Base-by-base conservation (phyloP, 192 early-diverging fungal species). In the Linnemannia exigua region DNA sequence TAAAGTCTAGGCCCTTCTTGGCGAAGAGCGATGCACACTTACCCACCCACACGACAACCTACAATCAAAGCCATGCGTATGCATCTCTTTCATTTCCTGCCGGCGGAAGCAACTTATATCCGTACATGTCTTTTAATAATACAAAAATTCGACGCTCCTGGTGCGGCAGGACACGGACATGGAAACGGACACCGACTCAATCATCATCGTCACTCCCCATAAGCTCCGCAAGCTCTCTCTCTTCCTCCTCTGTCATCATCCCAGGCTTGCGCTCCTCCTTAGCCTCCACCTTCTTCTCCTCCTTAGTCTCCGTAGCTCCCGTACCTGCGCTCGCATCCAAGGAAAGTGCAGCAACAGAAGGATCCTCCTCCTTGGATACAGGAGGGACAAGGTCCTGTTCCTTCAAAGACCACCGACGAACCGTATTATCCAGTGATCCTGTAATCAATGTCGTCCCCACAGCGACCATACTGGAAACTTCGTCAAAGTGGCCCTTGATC, bases 401-500 rank as follows among this genome's bases (percentile, higher is more conserved):
- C 50, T 41, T 81, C 35, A 84, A 38, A 12, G 90, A 89, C 98
- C 98, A 99, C 22, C 75, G 85, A 51, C 97, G 94, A 46, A 99
- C 84, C 1, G 98, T 97, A 28, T 92, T 91, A 84, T 99, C 98
- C 37, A 99, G 84, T 0, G 96, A 95, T 22, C 91, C 94, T 19
- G 95, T 95, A 83, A 95, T 96, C 20, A 99, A 87, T 5, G 85
- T 90, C 7, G 90, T 85, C 11, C 95, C 95, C 47, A 87, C 67
- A 4, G 91, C 80, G 1, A 86, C 85, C 78, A 99, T 86, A 63
- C 91, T 88, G 0, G 94, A 92, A 2, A 99, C 94, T 82, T 98
- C 97, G 79, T 97, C 97, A 75, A 95, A 97, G 79, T 99, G 98
- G 7, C 95, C 97, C 38, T 94, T 91, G 41, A 99, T 93, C 19